phyloP scores from a whole-genome alignment of 2,329 filamentous ascomycete species.

The Podosphaera fusca region DNA sequence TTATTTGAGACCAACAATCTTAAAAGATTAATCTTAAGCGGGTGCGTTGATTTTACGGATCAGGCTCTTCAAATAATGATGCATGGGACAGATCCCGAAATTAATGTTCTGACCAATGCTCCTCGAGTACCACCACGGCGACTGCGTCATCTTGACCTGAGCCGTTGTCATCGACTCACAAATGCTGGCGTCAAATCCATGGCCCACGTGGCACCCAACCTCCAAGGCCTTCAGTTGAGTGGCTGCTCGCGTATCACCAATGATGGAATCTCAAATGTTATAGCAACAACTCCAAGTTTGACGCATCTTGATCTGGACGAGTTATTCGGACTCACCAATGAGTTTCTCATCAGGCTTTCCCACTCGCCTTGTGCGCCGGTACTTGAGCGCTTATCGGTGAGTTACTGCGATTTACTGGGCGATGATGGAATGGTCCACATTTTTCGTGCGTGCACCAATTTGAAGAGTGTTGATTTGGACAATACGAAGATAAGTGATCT shows the following conservation, averaged over 20 bases:
- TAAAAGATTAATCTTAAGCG: conserved; percentile 59
- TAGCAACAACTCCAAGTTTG: conserved; percentile 53
- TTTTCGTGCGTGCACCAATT: conserved; percentile 46
- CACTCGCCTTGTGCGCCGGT: conserved; percentile 48
- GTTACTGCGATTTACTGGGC: conserved; percentile 69
- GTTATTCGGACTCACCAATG: conserved; percentile 53
- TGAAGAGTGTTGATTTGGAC: conserved; percentile 64
- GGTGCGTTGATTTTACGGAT: conserved; percentile 59
- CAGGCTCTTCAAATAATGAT: conserved; percentile 50
- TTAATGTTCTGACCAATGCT: conserved; percentile 57
- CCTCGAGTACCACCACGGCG: conserved; percentile 56
- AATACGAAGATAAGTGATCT: conserved; percentile 82
- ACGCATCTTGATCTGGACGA: conserved; percentile 84
- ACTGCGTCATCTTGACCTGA: conserved; percentile 67
- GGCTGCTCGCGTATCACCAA: conserved; percentile 58
- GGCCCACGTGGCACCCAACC: conserved; percentile 48
- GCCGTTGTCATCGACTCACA: conserved; percentile 53
- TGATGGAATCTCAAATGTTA: conserved; percentile 42
- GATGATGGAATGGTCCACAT: conserved; percentile 68
- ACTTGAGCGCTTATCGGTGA: conserved; percentile 65
- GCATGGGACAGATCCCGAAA: conserved; percentile 50
- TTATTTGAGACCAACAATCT: conserved; percentile 65
- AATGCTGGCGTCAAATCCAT: conserved; percentile 47
- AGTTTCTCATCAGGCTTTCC: conserved; percentile 46
- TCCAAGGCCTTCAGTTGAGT: conserved; percentile 66